Conservation (phyloP, 192 early-diverging fungal genomes). For the Podila epicladia region DNA sequence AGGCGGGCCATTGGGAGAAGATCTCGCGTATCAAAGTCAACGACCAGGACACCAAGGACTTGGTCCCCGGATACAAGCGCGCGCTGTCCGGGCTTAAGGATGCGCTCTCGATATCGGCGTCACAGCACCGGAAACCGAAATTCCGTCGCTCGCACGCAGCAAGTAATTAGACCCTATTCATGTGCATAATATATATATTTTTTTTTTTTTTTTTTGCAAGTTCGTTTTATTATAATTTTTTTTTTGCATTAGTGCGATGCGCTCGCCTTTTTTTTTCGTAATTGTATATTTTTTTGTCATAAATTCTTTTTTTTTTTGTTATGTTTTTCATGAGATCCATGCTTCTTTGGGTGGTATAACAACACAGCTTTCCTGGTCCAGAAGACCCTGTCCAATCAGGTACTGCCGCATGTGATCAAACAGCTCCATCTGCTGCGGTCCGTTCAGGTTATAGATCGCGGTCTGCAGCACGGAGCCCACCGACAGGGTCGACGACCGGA, state of each 20-base stretch:
- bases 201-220: too few species aligned
- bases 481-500: constrained; percentile 63
- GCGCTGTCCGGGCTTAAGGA: constrained; percentile 49
- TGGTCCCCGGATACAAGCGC: constrained; percentile 46
- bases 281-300: not conserved
- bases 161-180: not conserved
- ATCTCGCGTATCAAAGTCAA: constrained; percentile 64
- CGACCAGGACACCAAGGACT: constrained; percentile 47
- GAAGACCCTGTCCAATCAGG: constrained; percentile 49
- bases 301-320: not conserved
- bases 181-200: too few species aligned
- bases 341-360: constrained; percentile 45
- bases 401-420: constrained; percentile 52
- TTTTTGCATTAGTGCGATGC: too few species aligned
- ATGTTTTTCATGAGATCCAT: constrained; percentile 25
- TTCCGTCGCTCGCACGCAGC: not conserved
- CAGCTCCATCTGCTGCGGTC: constrained; percentile 50
- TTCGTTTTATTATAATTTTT: not conserved
- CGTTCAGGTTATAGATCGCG: constrained; percentile 40
- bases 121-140: not conserved
- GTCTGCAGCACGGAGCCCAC: constrained; percentile 41
- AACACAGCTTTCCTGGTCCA: constrained; percentile 48
- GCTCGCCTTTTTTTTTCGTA: too few species aligned
- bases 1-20: constrained; percentile 67
- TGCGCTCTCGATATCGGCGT: constrained; percentile 12